Conservation (phyloP, 768 basidiomycete species). For the Kwoniella heveanensis region DNA sequence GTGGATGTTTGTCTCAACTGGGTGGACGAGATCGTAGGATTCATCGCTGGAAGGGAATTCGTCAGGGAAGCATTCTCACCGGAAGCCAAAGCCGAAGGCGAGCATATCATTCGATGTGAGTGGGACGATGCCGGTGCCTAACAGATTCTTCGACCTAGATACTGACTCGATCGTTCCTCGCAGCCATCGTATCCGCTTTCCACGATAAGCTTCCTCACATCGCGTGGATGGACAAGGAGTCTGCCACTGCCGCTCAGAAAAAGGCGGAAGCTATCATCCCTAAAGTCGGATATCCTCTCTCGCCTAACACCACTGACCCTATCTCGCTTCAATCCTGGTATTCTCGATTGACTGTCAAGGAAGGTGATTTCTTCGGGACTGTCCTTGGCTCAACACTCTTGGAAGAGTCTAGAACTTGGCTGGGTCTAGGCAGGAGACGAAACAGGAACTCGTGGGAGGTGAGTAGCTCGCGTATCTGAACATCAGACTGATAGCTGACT, state of each 20-base stretch:
- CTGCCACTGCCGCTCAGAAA: slow-evolving; percentile 75
- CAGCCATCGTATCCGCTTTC: slow-evolving; percentile 76
- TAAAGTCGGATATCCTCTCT: slow-evolving; percentile 91
- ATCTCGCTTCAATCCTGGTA: slow-evolving; percentile 75
- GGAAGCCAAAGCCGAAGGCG: slow-evolving; percentile 76
- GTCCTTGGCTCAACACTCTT: slow-evolving; percentile 66
- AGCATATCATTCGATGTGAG: slow-evolving; percentile 76
- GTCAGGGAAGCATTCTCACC: slow-evolving; percentile 62
- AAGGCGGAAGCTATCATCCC: slow-evolving; percentile 83
- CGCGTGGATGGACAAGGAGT: slow-evolving; percentile 88
- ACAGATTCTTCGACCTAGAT: no score
- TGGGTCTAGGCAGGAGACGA: slow-evolving; percentile 68
- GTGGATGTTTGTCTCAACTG: slow-evolving; percentile 76
- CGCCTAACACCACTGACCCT: slow-evolving; percentile 76
- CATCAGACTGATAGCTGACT: neutral
- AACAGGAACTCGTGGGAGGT: slow-evolving; percentile 82
- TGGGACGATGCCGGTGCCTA: no score
- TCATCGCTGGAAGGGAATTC: slow-evolving; percentile 81
- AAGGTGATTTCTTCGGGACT: slow-evolving; percentile 79
- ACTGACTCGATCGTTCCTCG: neutral
- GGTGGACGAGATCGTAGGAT: slow-evolving; percentile 78
- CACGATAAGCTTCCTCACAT: slow-evolving; percentile 71
- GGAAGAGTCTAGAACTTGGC: slow-evolving; percentile 72
- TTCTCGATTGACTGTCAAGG: slow-evolving; percentile 64
- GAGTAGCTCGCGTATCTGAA: slow-evolving; percentile 43